Percentiles rank a stretch among this genome's conserved stretches.
Conservation (phyloP, 2,329 filamentous ascomycete genomes). For the Arthrinium puccinioides region DNA sequence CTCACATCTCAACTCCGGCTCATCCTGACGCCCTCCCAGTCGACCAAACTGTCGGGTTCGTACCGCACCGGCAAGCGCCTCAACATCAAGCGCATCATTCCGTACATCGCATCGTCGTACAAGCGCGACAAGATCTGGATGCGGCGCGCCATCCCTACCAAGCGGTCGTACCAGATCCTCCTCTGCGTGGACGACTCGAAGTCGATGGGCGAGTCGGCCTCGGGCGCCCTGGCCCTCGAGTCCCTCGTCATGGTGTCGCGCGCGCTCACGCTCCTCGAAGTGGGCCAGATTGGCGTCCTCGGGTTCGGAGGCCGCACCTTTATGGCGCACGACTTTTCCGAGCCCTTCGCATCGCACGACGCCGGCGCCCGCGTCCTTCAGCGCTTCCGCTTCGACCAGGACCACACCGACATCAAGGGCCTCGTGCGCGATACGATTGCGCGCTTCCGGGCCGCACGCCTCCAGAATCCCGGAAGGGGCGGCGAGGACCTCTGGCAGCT, state of each 20-base stretch:
- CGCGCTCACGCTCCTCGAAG: conserved; percentile 85
- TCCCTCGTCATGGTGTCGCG: conserved; percentile 88
- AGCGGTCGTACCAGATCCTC: conserved; percentile 94
- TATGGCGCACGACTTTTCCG: conserved; percentile 79
- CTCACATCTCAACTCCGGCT: conserved; percentile 92
- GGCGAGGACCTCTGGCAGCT: conserved; percentile 85
- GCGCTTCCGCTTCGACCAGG: conserved; percentile 78
- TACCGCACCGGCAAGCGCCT: conserved; percentile 97
- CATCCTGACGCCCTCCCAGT: conserved; percentile 88
- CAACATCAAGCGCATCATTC: conserved; percentile 99
- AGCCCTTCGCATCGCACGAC: conserved; percentile 68
- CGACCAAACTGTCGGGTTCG: conserved; percentile 91
- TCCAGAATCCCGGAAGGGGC: conserved; percentile 43
- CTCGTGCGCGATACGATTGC: conserved; percentile 73
- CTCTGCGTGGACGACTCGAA: conserved; percentile 94
- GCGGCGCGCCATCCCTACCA: conserved; percentile 83
- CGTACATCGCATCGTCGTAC: conserved; percentile 96
- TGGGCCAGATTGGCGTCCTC: conserved; percentile 84
- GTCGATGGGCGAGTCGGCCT: conserved; percentile 78
- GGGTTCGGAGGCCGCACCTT: conserved; percentile 81
- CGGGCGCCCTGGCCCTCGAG: conserved; percentile 79
- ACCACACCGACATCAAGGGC: conserved; percentile 75
- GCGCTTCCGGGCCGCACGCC: conserved; percentile 71
- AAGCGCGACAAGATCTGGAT: conserved; percentile 99
- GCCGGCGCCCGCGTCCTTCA: conserved; percentile 79